A percentile compares a stretch with the other conserved stretches of the same genome.
Evolutionary conservation across 768 basidiomycete species (phyloP).

Genomic region (Thelephora ganbajun): DNA sequence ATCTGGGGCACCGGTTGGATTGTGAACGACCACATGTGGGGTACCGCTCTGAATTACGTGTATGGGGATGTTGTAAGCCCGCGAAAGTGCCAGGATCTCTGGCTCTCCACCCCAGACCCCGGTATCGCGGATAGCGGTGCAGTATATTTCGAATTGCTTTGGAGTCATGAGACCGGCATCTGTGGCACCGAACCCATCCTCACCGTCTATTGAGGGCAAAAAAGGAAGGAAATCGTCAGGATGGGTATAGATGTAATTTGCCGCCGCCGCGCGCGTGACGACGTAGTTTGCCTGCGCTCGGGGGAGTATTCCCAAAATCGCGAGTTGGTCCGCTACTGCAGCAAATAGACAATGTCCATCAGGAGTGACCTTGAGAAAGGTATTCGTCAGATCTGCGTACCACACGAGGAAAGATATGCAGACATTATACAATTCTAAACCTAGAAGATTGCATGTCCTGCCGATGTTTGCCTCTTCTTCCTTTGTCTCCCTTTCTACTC

Average conservation of each 20-base stretch:
- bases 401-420: constrained; percentile 5
- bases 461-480: constrained; percentile 56
- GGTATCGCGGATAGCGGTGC: constrained; percentile 62
- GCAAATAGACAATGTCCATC: constrained; percentile 96
- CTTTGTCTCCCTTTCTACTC: constrained; percentile 47
- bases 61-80: constrained; percentile 72
- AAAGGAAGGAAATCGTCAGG: constrained; percentile 90
- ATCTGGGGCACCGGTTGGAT: constrained; percentile 30
- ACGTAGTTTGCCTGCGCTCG: constrained; percentile 43
- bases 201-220: constrained; percentile 59
- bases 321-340: constrained; percentile 85
- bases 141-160: constrained; percentile 59
- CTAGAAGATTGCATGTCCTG: constrained; percentile 49
- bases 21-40: constrained; percentile 76
- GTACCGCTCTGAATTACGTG: constrained; percentile 78
- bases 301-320: constrained; percentile 53
- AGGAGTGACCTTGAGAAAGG: constrained; percentile 55
- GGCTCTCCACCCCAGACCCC: constrained; percentile 97
- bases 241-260: constrained; percentile 70
- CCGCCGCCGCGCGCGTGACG: constrained; percentile 52
- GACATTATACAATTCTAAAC: constrained; percentile 55
- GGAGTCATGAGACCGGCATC: constrained; percentile 61
- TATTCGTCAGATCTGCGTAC: neutral
- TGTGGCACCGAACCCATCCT: constrained; percentile 50
- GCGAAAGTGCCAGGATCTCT: constrained; percentile 82